phyloP scores from a whole-genome alignment of 2,329 filamentous ascomycete species.

The Trichoderma endophyticum region DNA sequence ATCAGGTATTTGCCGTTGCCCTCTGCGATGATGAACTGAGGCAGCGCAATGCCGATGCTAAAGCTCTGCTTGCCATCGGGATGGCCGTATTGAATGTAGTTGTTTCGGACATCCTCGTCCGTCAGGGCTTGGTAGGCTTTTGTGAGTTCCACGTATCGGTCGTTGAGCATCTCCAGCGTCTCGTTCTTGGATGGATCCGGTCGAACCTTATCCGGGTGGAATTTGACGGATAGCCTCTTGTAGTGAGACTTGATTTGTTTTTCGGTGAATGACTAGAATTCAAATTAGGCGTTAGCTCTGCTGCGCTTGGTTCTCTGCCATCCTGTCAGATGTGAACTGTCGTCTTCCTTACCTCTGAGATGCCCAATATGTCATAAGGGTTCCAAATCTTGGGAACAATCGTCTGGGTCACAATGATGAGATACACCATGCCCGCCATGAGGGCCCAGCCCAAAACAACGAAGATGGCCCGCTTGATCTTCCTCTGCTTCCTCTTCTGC shows the following conservation, averaged over 20 bases:
- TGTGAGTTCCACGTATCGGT: slow-evolving; percentile 88
- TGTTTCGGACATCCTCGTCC: slow-evolving; percentile 94
- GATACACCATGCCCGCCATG: slow-evolving; percentile 88
- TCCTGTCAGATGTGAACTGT: neutral
- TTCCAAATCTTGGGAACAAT: slow-evolving; percentile 82
- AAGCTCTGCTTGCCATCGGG: slow-evolving; percentile 98
- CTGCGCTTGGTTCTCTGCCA: neutral
- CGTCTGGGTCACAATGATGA: slow-evolving; percentile 76
- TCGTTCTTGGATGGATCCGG: slow-evolving; percentile 85
- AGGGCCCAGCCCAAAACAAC: slow-evolving; percentile 75
- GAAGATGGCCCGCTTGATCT: slow-evolving; percentile 76
- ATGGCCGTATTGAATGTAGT: slow-evolving; percentile 93
- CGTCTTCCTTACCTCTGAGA: slow-evolving; percentile 64
- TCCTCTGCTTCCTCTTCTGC: slow-evolving; percentile 86
- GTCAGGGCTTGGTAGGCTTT: slow-evolving; percentile 98
- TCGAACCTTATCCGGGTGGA: slow-evolving; percentile 89
- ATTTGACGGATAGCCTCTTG: slow-evolving; percentile 77
- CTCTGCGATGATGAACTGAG: slow-evolving; percentile 86
- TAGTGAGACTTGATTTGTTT: slow-evolving; percentile 92
- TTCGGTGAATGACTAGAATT: slow-evolving; percentile 68
- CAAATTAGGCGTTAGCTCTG: slow-evolving; percentile 1
- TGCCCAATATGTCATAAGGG: slow-evolving; percentile 88
- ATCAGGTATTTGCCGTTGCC: slow-evolving; percentile 95
- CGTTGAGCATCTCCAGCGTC: slow-evolving; percentile 78
- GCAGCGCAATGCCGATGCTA: slow-evolving; percentile 94